A percentile compares a stretch with the other conserved stretches of the same genome.
Conservation (phyloP, 1,139 yeast genomes). For the Protomyces lactucae-debilis region DNA sequence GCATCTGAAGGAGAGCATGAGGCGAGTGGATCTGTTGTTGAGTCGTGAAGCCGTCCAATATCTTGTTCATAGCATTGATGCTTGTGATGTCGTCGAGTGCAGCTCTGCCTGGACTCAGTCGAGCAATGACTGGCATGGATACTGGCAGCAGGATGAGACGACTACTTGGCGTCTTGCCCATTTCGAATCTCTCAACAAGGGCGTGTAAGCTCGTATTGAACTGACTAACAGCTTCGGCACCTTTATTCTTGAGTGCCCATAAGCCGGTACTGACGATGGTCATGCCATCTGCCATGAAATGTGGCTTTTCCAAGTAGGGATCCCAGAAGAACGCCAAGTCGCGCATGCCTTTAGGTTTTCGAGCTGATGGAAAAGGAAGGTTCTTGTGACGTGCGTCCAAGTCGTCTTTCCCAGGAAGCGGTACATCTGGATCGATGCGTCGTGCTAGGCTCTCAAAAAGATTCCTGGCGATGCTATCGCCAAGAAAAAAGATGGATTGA, state of each 20-base stretch:
- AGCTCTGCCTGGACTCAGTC: not conserved
- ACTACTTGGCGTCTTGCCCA: not conserved
- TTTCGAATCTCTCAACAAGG: not conserved
- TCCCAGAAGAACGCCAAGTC: constrained; percentile 33
- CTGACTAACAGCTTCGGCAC: constrained; percentile 32
- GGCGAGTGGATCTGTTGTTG: not conserved
- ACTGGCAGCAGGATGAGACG: not conserved
- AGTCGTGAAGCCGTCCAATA: not conserved
- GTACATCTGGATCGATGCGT: constrained; percentile 29
- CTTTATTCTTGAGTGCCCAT: constrained; percentile 29
- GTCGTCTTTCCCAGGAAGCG: no score
- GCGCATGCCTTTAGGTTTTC: not conserved
- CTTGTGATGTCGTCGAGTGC: not conserved
- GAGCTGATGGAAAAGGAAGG: constrained; percentile 25
- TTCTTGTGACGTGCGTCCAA: constrained; percentile 2
- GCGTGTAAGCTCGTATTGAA: constrained; percentile 29
- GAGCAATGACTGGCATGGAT: not conserved
- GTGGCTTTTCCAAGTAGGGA: constrained; percentile 31
- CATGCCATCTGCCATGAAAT: not conserved
- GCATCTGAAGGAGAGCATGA: not conserved
- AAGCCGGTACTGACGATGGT: constrained; percentile 18
- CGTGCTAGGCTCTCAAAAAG: constrained; percentile 33
- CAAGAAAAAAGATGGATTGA: constrained; percentile 33
- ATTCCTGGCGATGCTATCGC: constrained; percentile 35
- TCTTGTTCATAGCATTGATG: not conserved